Evolutionary conservation across 179 eudicot genomes (phyloP).

Genomic region (Spinacia oleracea): DNA sequence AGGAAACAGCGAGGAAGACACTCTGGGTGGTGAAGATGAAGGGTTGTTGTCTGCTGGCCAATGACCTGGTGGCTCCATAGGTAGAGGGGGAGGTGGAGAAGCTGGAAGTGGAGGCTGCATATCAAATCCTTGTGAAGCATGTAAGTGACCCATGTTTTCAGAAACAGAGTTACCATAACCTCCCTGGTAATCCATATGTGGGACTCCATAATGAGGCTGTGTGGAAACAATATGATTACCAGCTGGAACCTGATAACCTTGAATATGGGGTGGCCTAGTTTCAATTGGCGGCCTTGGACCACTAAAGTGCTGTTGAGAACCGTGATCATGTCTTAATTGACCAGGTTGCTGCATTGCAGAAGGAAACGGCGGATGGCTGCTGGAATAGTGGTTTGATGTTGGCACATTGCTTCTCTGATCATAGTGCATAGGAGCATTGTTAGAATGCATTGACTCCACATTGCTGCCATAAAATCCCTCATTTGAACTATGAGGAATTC

Average conservation of each 20-base stretch:
- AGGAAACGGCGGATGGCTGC: slow-evolving; percentile 28
- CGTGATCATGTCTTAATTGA: slow-evolving; percentile 35
- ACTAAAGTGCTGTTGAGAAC: slow-evolving; percentile 33
- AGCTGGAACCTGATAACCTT: slow-evolving; percentile 31
- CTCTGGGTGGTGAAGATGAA: slow-evolving; percentile 41
- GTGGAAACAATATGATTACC: slow-evolving; percentile 28
- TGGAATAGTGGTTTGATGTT: slow-evolving; percentile 22
- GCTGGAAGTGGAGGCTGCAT: slow-evolving; percentile 70
- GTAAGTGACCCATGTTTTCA: slow-evolving; percentile 26
- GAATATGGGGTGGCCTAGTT: slow-evolving; percentile 24
- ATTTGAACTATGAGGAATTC: slow-evolving; percentile 14
- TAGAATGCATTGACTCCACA: slow-evolving; percentile 26
- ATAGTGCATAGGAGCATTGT: slow-evolving; percentile 21
- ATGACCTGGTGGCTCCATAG: slow-evolving; percentile 50
- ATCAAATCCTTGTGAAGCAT: slow-evolving; percentile 34
- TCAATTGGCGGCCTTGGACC: slow-evolving; percentile 35
- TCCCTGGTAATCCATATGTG: slow-evolving; percentile 29
- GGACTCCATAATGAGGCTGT: slow-evolving; percentile 29
- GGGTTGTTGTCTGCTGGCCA: slow-evolving; percentile 36
- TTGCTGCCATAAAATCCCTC: slow-evolving; percentile 11
- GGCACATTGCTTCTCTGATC: slow-evolving; percentile 34
- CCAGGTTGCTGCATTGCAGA: slow-evolving; percentile 33
- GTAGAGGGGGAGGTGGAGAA: slow-evolving; percentile 75
- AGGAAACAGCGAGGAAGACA: slow-evolving; percentile 55
- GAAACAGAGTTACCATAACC: slow-evolving; percentile 27